A percentile compares a stretch with the other conserved stretches of the same genome.
Conservation (phyloP, 23 red algal species). For the Gracilaria gracilis region DNA sequence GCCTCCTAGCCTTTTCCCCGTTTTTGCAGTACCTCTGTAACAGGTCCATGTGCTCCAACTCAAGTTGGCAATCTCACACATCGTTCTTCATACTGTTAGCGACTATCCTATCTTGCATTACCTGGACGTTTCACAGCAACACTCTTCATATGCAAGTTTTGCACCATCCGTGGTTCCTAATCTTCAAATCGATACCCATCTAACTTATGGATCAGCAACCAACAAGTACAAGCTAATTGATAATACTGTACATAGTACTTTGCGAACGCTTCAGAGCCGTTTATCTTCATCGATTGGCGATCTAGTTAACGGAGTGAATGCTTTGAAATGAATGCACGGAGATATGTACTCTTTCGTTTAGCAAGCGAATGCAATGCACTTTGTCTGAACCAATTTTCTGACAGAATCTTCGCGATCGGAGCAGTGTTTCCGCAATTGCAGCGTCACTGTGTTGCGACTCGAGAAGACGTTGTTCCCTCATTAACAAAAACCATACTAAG, state of each 20-base stretch:
- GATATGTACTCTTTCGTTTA: neutral
- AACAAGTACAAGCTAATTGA: neutral
- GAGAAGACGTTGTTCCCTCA: conserved; percentile 8
- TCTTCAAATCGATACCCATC: too few species aligned
- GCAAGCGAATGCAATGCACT: neutral
- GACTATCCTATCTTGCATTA: neutral
- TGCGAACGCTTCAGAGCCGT: neutral
- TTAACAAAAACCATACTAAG: neutral
- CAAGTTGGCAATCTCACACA: too few species aligned
- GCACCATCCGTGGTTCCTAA: neutral
- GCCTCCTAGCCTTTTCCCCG: too few species aligned
- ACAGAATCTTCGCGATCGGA: neutral
- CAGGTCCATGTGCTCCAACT: too few species aligned
- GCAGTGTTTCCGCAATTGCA: neutral
- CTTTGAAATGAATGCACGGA: neutral
- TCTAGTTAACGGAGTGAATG: neutral
- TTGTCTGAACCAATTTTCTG: neutral
- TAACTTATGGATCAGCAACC: neutral
- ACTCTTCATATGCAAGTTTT: neutral
- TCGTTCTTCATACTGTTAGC: neutral
- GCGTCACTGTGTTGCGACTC: neutral
- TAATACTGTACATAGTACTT: neutral
- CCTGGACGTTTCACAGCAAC: neutral
- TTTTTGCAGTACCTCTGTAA: too few species aligned
- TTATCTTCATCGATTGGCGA: neutral